Percentiles rank a stretch among this genome's conserved stretches.
Evolutionary conservation across 768 basidiomycete species (phyloP).

Genomic region (Boletus tylopilopsis): DNA sequence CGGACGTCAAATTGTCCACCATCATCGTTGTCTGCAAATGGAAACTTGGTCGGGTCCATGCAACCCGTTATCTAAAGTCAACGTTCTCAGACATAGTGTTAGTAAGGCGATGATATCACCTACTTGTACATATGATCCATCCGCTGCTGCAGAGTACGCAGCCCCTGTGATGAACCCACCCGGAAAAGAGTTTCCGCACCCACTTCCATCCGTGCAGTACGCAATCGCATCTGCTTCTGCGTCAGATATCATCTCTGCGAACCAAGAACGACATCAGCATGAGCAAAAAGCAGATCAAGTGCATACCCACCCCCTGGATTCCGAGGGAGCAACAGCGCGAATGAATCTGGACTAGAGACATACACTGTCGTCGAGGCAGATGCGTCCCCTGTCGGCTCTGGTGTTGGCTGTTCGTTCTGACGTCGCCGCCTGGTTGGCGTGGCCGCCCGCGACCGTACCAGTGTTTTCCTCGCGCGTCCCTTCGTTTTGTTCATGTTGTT

Average conservation of each 20-base stretch:
- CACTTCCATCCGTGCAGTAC: conserved; percentile 33
- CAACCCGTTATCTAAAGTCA: conserved; percentile 38
- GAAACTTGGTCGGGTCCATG: conserved; percentile 27
- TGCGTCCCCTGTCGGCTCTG: conserved; percentile 36
- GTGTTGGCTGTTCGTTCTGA: conserved; percentile 33
- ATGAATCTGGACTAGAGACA: conserved; percentile 25
- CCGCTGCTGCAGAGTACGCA: conserved; percentile 28
- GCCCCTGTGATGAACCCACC: conserved; percentile 38
- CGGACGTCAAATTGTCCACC: conserved; percentile 51
- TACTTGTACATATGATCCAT: conserved; percentile 41
- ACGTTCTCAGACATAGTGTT: not conserved
- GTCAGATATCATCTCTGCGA: conserved; percentile 35
- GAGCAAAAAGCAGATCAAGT: not conserved
- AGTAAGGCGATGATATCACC: not conserved
- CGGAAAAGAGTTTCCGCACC: conserved; percentile 30
- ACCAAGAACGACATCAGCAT: not conserved
- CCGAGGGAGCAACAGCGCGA: conserved; percentile 35
- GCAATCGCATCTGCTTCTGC: conserved; percentile 36
- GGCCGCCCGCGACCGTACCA: not conserved
- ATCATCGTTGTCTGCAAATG: conserved; percentile 34
- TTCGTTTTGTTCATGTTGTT: not conserved
- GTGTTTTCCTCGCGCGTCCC: not conserved
- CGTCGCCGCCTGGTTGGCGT: conserved; percentile 19
- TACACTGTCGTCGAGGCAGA: conserved; percentile 36
- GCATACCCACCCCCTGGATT: conserved; percentile 29